These are phyloP conservation scores for Ilyonectria destructans DNA, from an alignment of 2,329 filamentous ascomycete genomes.

Conservation along the genomic window DNA sequence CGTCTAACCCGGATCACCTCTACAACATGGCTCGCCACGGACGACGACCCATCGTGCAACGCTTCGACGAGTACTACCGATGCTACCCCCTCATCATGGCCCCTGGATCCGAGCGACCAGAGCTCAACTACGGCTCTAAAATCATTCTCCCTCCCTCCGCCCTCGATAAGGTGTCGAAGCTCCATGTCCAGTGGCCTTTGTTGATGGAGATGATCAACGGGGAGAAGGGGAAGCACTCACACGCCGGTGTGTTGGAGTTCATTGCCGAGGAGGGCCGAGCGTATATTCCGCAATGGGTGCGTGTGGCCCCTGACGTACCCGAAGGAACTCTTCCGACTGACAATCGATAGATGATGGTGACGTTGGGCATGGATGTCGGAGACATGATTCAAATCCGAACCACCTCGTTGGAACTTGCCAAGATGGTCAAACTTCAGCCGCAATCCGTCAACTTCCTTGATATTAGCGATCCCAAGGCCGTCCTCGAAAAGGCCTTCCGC, in stretches of 20 bases:
- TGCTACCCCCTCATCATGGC: conserved; percentile 98
- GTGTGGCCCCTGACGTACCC: conserved; percentile 44
- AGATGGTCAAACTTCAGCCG: conserved; percentile 96
- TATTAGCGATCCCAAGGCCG: conserved; percentile 96
- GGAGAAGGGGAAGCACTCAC: conserved; percentile 83
- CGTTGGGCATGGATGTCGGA: conserved; percentile 88
- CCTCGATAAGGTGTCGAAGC: conserved; percentile 93
- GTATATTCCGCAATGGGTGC: conserved; percentile 95
- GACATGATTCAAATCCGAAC: conserved; percentile 97
- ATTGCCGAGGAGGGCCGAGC: conserved; percentile 97
- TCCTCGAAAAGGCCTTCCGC: conserved; percentile 95
- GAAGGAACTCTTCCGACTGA: conserved; percentile 36
- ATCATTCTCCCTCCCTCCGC: conserved; percentile 97
- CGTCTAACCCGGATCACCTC: conserved; percentile 65
- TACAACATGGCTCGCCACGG: conserved; percentile 65
- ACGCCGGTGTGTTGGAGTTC: conserved; percentile 97
- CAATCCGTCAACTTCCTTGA: conserved; percentile 95
- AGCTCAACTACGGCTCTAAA: conserved; percentile 97
- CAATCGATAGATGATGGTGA: conserved; percentile 87
- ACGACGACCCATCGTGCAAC: conserved; percentile 72
- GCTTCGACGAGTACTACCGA: conserved; percentile 98
- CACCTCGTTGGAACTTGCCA: conserved; percentile 90
- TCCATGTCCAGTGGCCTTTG: conserved; percentile 98
- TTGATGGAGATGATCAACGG: conserved; percentile 97
- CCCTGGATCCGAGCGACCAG: conserved; percentile 88